Conservation (phyloP, 768 basidiomycete genomes). For the Podaxis pistillaris region DNA sequence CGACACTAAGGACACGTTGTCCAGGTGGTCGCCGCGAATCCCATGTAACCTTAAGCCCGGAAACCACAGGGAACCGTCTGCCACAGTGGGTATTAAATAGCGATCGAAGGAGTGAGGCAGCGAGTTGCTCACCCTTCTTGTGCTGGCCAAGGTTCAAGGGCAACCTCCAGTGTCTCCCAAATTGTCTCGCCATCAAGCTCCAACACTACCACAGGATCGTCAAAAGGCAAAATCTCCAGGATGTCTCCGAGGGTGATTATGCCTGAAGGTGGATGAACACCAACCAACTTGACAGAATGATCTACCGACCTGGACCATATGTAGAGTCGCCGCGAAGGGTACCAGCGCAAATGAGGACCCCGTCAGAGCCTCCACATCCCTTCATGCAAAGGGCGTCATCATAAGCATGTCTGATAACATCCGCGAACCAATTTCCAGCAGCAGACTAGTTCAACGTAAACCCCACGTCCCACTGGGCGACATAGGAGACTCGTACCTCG, state of each 20-base stretch:
- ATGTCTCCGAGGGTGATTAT: constrained; percentile 82
- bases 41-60: constrained; percentile 84
- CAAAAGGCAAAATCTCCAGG: constrained; percentile 85
- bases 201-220: constrained; percentile 79
- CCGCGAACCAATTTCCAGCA: constrained; percentile 81
- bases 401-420: constrained; percentile 80
- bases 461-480: neutral
- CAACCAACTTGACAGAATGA: neutral
- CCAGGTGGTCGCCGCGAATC: constrained; percentile 75
- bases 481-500: constrained; percentile 46
- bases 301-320: constrained; percentile 70
- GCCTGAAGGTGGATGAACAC: constrained; percentile 39
- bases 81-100: neutral
- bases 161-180: constrained; percentile 77
- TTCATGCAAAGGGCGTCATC: constrained; percentile 64
- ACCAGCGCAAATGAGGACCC: constrained; percentile 79
- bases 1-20: constrained; percentile 71
- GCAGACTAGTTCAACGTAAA: constrained; percentile 46
- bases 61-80: constrained; percentile 87
- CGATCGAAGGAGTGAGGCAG: neutral
- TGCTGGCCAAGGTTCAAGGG: constrained; percentile 77
- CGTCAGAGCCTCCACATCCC: constrained; percentile 68
- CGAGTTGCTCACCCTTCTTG: constrained; percentile 72
- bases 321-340: constrained; percentile 83
- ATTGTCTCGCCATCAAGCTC: constrained; percentile 77